Evolutionary conservation across 192 early-diverging fungal genomes (phyloP).

Genomic region (Ambispora gerdemannii): DNA sequence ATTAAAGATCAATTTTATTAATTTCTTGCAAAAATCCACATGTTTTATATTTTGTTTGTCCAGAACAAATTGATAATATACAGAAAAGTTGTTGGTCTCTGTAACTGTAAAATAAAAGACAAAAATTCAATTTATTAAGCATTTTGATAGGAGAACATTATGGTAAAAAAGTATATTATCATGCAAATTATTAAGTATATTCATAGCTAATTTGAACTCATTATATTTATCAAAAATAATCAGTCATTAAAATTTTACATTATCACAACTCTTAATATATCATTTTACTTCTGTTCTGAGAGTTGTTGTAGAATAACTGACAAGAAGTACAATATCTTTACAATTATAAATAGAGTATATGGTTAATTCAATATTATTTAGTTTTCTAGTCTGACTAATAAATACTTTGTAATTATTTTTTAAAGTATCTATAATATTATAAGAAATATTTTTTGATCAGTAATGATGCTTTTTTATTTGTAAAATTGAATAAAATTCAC

Average conservation of each 20-base stretch:
- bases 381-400: background rate
- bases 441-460: background rate
- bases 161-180: constrained; percentile 6
- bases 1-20: background rate
- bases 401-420: background rate
- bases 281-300: background rate
- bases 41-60: constrained; percentile 10
- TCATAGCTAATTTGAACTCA: background rate
- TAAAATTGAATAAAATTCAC: background rate
- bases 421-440: background rate
- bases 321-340: constrained; percentile 9
- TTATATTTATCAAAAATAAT: background rate
- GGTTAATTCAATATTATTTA: background rate
- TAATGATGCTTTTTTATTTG: constrained; percentile 2
- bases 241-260: background rate
- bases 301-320: constrained; percentile 5
- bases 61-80: background rate
- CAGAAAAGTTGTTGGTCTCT: background rate
- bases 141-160: background rate
- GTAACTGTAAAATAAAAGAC: background rate
- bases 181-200: constrained; percentile 7
- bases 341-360: background rate
- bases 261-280: constrained; percentile 7
- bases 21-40: background rate
- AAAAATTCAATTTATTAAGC: too few species aligned